Evolutionary conservation across 2,329 filamentous ascomycete species (phyloP), one percentile per base, ranked within the genome.

Genomic region (Hypocreales sp.): DNA sequence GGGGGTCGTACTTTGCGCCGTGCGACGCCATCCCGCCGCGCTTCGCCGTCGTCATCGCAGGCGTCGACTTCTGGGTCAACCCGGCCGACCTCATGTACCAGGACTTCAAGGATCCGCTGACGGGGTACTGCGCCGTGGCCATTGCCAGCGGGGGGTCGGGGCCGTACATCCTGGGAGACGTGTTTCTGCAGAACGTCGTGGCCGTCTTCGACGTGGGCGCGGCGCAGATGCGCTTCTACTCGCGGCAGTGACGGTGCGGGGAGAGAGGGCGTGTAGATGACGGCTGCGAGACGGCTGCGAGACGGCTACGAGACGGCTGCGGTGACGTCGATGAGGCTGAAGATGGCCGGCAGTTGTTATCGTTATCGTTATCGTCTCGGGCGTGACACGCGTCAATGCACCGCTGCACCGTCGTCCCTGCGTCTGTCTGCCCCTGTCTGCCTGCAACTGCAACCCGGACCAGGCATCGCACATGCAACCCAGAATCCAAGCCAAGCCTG

Each of bases 151-250:
- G 60, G 1, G 55, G 53, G 0, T 35, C 46, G 1, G 57, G 60
- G 7, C 60, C 61, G 6, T 65, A 59, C 31, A 58, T 67, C 15
- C 40, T 68, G 18, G 63, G 64, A 0, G 55, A 60, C 19, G 53
- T 54, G 6, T 69, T 66, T 31, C 40, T 69, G 32, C 56, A 64
- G 40, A 67, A 61, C 29, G 59, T 61, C 3, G 41, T 67, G 27
- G 55, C 56, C 1, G 58, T 65, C 1, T 63, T 61, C 37, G 58
- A 64, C 31, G 44, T 61, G 11, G 58, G 58, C 1, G 55, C 45
- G 5, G 56, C 48, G n/a, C 44, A 59, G 42, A 56, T 64, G 51
- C 50, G 55, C 4, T 58, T 63, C 41, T 58, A 58, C 34, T 36
- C 41, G 28, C 17, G 23, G 8, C 13, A 15, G 11, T 27, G 12